Base-by-base conservation (phyloP, 768 basidiomycete species). In the Cystoderma amianthinum region DNA sequence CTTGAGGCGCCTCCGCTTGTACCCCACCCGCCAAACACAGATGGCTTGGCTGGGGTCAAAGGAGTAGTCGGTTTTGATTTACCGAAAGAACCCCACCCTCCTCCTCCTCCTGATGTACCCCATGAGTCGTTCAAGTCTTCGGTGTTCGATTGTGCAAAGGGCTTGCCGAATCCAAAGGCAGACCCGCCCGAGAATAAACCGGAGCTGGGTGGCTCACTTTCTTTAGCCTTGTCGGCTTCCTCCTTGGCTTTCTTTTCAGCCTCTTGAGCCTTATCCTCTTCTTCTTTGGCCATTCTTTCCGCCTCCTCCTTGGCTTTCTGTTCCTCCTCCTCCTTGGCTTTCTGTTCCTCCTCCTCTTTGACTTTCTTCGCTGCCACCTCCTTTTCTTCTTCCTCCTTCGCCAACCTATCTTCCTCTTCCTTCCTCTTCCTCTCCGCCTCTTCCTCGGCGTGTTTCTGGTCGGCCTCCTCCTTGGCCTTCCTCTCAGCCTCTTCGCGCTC, bases 381-480 rank as follows among this genome's bases (percentile, higher is more conserved):
- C 39, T 51, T 40, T 15, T 54, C 52, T 32, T 47, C 52, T 34
- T 43, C 42, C 34, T 44, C 43, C 39, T 51, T 40, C 37, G 51
- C 44, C 16, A 44, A 39, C 20, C 36, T 17, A 25, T 47, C 36
- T 21, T 35, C 22, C 41, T 34, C 40, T 16, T 44, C 47, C 18
- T 33, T 17, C 12, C 17, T 20, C 24, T 16, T 37, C 7, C 13
- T 13, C 15, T 43, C 25, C 32, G 30, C 38, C 33, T 43, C 36
- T 37, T 43, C 41, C 28, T 33, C 19, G 9, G 28, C 43, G 24
- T 47, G 7, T 19, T 16, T 41, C 44, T 50, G 39, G 32, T 54
- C 43, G 16, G 46, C 48, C 44, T 52, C 47, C 44, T 44, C 45
- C 25, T 52, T 51, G 34, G 50, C 54, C 30, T 41, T 38, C 36